These are phyloP conservation scores for Mycena epipterygia DNA, from an alignment of 768 basidiomycete species.

Conservation along the genomic window DNA sequence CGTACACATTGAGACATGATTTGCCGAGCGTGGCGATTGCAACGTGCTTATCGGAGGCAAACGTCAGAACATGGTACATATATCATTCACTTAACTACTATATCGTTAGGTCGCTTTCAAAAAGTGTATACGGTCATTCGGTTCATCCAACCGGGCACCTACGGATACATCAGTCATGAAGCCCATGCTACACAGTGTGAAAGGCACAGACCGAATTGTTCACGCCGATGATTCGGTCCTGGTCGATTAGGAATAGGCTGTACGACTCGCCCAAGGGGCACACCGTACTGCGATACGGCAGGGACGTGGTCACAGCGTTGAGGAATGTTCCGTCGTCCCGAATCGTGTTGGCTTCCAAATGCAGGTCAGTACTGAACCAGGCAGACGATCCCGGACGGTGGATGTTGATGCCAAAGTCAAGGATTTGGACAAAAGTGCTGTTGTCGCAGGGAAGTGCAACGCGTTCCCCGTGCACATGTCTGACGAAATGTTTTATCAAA, in stretches of 20 bases:
- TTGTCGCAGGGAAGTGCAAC: neutral
- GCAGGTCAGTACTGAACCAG: neutral
- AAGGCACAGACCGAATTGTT: neutral
- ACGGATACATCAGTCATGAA: neutral
- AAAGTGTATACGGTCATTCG: conserved; percentile 4
- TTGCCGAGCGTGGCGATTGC: too few species aligned
- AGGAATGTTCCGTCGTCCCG: neutral
- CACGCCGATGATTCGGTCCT: conserved; percentile 20
- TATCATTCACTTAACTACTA: too few species aligned
- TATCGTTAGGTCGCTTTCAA: too few species aligned
- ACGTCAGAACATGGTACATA: too few species aligned
- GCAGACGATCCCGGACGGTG: neutral
- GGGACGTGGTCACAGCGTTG: neutral
- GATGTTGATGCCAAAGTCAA: conserved; percentile 15
- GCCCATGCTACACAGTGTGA: neutral
- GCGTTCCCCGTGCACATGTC: conserved; percentile 29
- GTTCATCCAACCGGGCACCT: too few species aligned
- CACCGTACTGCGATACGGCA: conserved; percentile 17
- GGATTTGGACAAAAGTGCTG: neutral
- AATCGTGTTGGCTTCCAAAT: neutral
- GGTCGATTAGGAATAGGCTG: conserved; percentile 19
- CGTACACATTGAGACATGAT: too few species aligned
- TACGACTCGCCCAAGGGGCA: neutral
- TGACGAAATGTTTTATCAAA: neutral
- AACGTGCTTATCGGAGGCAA: too few species aligned